phyloP scores from a whole-genome alignment of 306 rosid species.

The Pachyrhizus erosus region DNA sequence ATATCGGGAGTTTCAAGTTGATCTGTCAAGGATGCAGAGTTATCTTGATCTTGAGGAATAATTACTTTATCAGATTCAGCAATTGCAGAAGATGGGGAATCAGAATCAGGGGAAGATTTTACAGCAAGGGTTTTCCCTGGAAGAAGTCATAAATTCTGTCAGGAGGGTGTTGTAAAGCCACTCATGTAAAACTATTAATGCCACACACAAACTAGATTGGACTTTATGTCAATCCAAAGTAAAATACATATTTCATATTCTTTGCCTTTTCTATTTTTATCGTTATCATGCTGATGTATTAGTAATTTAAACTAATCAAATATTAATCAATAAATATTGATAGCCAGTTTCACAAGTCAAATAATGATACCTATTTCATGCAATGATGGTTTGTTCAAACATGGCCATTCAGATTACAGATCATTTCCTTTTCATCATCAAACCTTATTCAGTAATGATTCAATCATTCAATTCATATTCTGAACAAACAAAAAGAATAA shows the following conservation, averaged over 20 bases:
- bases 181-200: not conserved
- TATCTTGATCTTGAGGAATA: slow-evolving; percentile 69
- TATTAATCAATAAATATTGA: slow-evolving; percentile 3
- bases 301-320: slow-evolving; percentile 3
- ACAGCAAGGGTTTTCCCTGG: slow-evolving; percentile 70
- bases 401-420: slow-evolving; percentile 27
- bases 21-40: slow-evolving; percentile 61
- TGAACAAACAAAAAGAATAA: not conserved
- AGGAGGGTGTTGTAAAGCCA: slow-evolving; percentile 5
- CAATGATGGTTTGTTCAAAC: not conserved
- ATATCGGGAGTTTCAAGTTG: slow-evolving; percentile 58
- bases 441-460: slow-evolving; percentile 8
- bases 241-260: slow-evolving; percentile 14
- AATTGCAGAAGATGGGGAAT: slow-evolving; percentile 60
- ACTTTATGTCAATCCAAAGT: slow-evolving; percentile 35
- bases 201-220: slow-evolving; percentile 25
- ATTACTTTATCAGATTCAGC: slow-evolving; percentile 77
- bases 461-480: slow-evolving; percentile 34
- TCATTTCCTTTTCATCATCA: slow-evolving; percentile 19
- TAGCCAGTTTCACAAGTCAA: slow-evolving; percentile 27
- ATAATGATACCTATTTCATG: slow-evolving; percentile 25
- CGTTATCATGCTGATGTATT: slow-evolving; percentile 13
- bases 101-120: slow-evolving; percentile 72
- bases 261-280: slow-evolving; percentile 33
- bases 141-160: slow-evolving; percentile 48